phyloP scores from a whole-genome alignment of 495 filamentous ascomycete genomes.

The Trichocladium uniseriatum region DNA sequence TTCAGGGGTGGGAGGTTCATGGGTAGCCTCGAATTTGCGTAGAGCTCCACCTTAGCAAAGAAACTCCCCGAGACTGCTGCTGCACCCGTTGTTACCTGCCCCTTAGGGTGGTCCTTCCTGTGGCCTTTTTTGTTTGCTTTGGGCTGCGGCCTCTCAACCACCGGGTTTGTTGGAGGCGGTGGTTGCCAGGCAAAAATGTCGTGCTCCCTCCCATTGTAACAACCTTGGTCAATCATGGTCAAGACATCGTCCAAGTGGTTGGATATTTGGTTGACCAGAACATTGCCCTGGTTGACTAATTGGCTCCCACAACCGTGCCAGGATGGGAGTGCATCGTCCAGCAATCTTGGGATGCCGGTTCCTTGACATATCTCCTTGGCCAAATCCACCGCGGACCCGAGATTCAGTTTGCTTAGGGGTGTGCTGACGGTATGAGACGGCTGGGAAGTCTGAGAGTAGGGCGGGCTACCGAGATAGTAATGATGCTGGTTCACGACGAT shows the following conservation, averaged over 20 bases:
- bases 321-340: constrained; percentile 29
- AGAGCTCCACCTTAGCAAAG: constrained; percentile 69
- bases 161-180: constrained; percentile 10
- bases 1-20: constrained; percentile 53
- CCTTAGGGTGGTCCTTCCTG: constrained; percentile 21
- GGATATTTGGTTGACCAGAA: constrained; percentile 48
- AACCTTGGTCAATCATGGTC: constrained; percentile 60
- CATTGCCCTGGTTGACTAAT: constrained; percentile 37
- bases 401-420: constrained; percentile 28
- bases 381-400: constrained; percentile 30
- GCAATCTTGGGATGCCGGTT: constrained; percentile 21
- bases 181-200: constrained; percentile 45
- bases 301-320: constrained; percentile 32
- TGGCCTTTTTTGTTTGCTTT: constrained; percentile 25
- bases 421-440: constrained; percentile 13
- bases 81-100: constrained; percentile 30
- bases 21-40: constrained; percentile 69
- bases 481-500: constrained; percentile 43
- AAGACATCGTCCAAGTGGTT: constrained; percentile 52
- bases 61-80: constrained; percentile 43
- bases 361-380: constrained; percentile 25
- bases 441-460: constrained; percentile 14
- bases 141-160: constrained; percentile 14
- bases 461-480: constrained; percentile 33
- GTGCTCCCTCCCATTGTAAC: constrained; percentile 50